Conservation (phyloP, 108 stramenopile genomes). For the Asterionellopsis glacialis region DNA sequence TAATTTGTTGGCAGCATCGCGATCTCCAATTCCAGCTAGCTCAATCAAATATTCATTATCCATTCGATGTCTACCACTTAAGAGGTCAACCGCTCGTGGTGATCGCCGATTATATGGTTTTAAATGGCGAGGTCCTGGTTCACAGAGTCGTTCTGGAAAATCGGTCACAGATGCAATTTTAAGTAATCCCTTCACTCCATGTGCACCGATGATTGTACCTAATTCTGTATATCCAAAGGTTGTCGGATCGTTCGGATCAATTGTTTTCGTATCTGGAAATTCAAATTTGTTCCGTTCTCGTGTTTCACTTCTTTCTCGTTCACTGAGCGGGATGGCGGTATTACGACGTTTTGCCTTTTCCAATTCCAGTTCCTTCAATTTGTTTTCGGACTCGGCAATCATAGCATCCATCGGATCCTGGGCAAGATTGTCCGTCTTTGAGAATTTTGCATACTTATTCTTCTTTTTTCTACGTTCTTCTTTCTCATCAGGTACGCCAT, state of each 20-base stretch:
- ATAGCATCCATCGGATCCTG: conserved; percentile 61
- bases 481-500: not conserved
- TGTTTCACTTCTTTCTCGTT: conserved; percentile 12
- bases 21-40: conserved; percentile 48
- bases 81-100: conserved; percentile 53
- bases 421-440: conserved; percentile 40
- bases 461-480: conserved; percentile 39
- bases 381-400: conserved; percentile 46
- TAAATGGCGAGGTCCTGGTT: conserved; percentile 60
- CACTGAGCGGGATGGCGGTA: not conserved
- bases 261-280: conserved; percentile 67
- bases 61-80: conserved; percentile 42
- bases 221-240: conserved; percentile 82
- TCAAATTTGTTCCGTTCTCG: conserved; percentile 32
- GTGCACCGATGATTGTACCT: conserved; percentile 69
- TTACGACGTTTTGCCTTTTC: conserved; percentile 14
- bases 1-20: conserved; percentile 50
- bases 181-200: conserved; percentile 76
- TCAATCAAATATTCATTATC: conserved; percentile 59
- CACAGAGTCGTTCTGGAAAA: conserved; percentile 54
- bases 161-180: conserved; percentile 64
- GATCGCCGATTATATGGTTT: conserved; percentile 71
- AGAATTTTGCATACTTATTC: conserved; percentile 78
- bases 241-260: conserved; percentile 85
- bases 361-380: conserved; percentile 41